Evolutionary conservation across 805 yeast species (phyloP).

Genomic region (Saccharomyces jurei): DNA sequence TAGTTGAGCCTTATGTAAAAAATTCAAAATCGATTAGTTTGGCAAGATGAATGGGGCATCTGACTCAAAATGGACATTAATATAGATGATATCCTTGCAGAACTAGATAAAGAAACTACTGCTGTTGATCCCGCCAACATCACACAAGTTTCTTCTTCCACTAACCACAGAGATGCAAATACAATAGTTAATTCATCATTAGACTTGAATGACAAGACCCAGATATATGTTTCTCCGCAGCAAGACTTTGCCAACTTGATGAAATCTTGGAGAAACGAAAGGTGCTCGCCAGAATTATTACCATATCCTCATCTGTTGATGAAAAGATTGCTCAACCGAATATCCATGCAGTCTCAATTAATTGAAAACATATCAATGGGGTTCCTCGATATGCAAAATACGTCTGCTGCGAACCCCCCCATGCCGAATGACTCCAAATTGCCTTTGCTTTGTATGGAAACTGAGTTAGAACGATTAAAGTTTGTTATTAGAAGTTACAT

Average conservation of each 20-base stretch:
- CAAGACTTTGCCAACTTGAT: constrained; percentile 34
- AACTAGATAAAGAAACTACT: constrained; percentile 46
- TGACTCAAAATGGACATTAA: constrained; percentile 36
- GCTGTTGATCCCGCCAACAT: constrained; percentile 20
- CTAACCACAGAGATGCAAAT: constrained; percentile 16
- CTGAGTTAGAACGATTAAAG: constrained; percentile 82
- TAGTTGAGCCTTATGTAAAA: constrained; percentile 18
- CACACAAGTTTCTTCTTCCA: constrained; percentile 2
- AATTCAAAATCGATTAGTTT: not conserved
- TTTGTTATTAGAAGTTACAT: constrained; percentile 75
- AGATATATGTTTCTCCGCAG: constrained; percentile 10
- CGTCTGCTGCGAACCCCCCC: not conserved
- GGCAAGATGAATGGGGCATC: not conserved
- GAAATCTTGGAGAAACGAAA: constrained; percentile 72
- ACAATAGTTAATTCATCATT: constrained; percentile 18
- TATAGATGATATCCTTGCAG: constrained; percentile 63
- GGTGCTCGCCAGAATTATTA: constrained; percentile 80
- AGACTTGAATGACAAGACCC: constrained; percentile 6
- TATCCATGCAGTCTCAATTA: constrained; percentile 64
- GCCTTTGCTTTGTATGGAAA: constrained; percentile 76
- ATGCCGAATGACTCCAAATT: constrained; percentile 52
- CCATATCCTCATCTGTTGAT: constrained; percentile 61
- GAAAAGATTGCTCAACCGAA: constrained; percentile 46
- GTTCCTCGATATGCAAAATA: constrained; percentile 41
- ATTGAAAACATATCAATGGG: constrained; percentile 76